Evolutionary conservation across 441 rosid species (phyloP), one percentile per base, ranked within the genome.

Genomic region (Manihot esculenta): DNA sequence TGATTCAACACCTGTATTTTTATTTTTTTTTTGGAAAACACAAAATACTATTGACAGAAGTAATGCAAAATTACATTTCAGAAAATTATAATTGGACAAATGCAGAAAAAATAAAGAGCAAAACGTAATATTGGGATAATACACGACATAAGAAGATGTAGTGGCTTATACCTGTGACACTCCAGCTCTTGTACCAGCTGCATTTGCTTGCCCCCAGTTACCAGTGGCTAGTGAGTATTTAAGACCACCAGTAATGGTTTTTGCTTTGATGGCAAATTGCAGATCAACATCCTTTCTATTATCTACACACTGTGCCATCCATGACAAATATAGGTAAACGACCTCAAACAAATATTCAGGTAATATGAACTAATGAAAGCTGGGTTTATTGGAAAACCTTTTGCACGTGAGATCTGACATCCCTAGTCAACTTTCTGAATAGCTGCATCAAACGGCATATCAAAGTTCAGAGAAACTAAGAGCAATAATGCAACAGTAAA

Each of bases 141-240:
- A 26, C 7, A 67, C 51, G 6, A 41, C 3, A 33, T 13, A n/a
- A 35, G 1, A 42, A 10, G 10, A 51, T 1, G 75, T 48, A 69
- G 55, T 59, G 59, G 49, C 47, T 62, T 49, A 73, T 70, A 95
- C 99, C 98, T 95, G 99, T 35, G 99, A 95, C 38, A 95, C 99
- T 85, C 99, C 99, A 71, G 99, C 99, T 79, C 99, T 89, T 76
- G 99, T 93, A 53, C 98, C 99, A 73, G 98, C 98, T 38, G 99
- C 98, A 80, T 95, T 95, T 76, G 99, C 97, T 79, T 95, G 97
- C 42, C 99, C 98, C 99, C 98, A 95, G 68, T 95, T 93, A 64
- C 99, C 99, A 67, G 98, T 95, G 70, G 99, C 99, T 76, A 95
- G 96, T 5, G 99, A 91, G 79, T 95, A 95, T 77, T 93, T 95